Conservation (phyloP, 805 yeast species). For the Metschnikowia gelsemii region DNA sequence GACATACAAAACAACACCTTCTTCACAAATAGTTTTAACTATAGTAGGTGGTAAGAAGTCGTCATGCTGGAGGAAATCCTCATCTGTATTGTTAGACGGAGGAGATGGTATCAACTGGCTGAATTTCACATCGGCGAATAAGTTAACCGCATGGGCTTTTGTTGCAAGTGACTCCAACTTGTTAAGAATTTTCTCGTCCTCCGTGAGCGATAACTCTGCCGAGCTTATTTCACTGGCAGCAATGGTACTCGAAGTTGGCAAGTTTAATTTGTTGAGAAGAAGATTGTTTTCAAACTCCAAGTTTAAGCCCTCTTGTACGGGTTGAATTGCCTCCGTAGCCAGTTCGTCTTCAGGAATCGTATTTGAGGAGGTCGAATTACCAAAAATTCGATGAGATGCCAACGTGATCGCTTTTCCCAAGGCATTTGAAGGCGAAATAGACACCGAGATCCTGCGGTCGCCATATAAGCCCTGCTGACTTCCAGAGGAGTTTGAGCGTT, state of each 20-base stretch:
- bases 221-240: slow-evolving; percentile 23
- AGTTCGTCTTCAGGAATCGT: slow-evolving; percentile 16
- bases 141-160: slow-evolving; percentile 82
- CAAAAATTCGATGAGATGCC: slow-evolving; percentile 86
- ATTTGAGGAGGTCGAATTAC: slow-evolving; percentile 28
- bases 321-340: neutral
- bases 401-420: slow-evolving; percentile 81
- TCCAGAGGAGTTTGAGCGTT: slow-evolving; percentile 48
- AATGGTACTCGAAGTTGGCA: slow-evolving; percentile 30
- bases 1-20: slow-evolving; percentile 81
- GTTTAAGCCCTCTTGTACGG: slow-evolving; percentile 4
- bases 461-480: slow-evolving; percentile 60
- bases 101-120: slow-evolving; percentile 79
- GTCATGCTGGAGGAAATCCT: slow-evolving; percentile 36
- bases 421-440: slow-evolving; percentile 83
- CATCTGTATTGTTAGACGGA: slow-evolving; percentile 47
- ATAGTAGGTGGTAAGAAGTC: slow-evolving; percentile 56
- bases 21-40: slow-evolving; percentile 66
- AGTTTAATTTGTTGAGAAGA: slow-evolving; percentile 33
- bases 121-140: slow-evolving; percentile 89
- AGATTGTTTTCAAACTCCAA: slow-evolving; percentile 34
- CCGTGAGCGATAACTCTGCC: slow-evolving; percentile 10
- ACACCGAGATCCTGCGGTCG: slow-evolving; percentile 63
- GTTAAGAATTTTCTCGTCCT: slow-evolving; percentile 39
- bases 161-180: slow-evolving; percentile 77